A percentile compares a stretch with the other conserved stretches of the same genome.
Conservation (phyloP, 1,139 yeast species). For the Suhomyces bribrorum region DNA sequence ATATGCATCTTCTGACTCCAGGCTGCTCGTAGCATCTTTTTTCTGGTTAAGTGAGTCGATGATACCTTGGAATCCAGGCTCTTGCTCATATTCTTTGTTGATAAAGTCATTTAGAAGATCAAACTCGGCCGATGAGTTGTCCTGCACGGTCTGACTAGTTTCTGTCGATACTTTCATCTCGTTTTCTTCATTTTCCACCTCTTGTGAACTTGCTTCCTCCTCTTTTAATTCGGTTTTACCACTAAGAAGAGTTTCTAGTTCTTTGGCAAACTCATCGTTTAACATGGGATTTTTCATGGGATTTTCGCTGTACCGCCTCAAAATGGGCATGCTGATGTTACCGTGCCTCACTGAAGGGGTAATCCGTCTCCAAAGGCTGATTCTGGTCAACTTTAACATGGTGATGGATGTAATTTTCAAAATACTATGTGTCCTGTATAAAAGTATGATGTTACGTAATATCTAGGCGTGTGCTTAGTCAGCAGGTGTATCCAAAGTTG, state of each 20-base stretch:
- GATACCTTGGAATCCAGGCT: conserved; percentile 8
- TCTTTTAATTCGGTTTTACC: too few relatives aligned
- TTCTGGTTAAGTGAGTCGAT: conserved; percentile 8
- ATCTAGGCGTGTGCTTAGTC: background rate
- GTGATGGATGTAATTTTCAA: background rate
- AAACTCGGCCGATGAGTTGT: conserved; percentile 10
- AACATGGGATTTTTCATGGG: conserved; percentile 1
- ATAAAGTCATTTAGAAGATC: conserved; percentile 17
- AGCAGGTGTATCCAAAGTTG: too few relatives aligned
- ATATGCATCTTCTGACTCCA: conserved; percentile 17
- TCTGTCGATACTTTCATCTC: background rate
- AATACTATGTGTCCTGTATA: background rate
- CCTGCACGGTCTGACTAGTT: background rate
- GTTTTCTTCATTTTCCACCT: background rate
- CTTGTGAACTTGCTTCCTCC: too few relatives aligned
- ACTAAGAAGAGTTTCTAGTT: conserved; percentile 3
- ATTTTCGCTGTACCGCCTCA: conserved; percentile 1
- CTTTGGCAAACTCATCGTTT: conserved; percentile 2
- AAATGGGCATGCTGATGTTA: background rate
- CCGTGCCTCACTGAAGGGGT: background rate
- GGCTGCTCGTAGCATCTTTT: conserved; percentile 1
- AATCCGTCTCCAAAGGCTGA: background rate
- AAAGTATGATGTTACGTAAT: background rate
- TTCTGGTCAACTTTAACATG: background rate
- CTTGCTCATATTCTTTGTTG: conserved; percentile 12